Conservation (phyloP, 495 filamentous ascomycete species). For the Bryoglossum gracile region DNA sequence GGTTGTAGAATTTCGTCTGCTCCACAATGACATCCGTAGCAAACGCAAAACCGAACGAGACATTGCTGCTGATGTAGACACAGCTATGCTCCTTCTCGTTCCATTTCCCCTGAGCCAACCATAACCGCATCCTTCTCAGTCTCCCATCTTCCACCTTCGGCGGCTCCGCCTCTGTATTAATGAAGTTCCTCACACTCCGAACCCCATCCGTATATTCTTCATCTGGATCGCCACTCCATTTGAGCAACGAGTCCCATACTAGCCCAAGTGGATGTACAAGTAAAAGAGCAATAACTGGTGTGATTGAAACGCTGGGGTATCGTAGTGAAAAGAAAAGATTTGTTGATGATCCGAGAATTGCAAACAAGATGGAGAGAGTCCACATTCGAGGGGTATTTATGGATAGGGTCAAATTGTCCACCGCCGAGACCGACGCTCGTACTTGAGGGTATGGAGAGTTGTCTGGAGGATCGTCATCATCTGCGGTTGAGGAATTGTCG, state of each 20-base stretch:
- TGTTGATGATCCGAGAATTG: constrained; percentile 70
- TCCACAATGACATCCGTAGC: constrained; percentile 81
- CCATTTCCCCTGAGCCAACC: constrained; percentile 75
- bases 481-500: constrained; percentile 17
- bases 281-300: constrained; percentile 74
- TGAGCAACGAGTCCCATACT: constrained; percentile 66
- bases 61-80: constrained; percentile 83
- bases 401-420: constrained; percentile 63
- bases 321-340: constrained; percentile 79
- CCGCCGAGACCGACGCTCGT: constrained; percentile 66
- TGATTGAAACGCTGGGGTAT: constrained; percentile 82
- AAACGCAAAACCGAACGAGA: constrained; percentile 86
- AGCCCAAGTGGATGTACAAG: constrained; percentile 75
- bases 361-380: constrained; percentile 68
- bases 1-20: constrained; percentile 80
- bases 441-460: constrained; percentile 68
- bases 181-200: constrained; percentile 21
- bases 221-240: constrained; percentile 51
- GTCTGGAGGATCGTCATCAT: constrained; percentile 47
- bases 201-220: constrained; percentile 53
- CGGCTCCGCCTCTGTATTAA: constrained; percentile 13
- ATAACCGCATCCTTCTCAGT: constrained; percentile 44
- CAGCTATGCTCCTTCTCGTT: constrained; percentile 84
- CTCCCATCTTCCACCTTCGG: constrained; percentile 7
- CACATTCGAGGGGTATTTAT: constrained; percentile 89